Evolutionary conservation across 23 red algal species (phyloP).

Genomic region (Gracilaria gracilis): DNA sequence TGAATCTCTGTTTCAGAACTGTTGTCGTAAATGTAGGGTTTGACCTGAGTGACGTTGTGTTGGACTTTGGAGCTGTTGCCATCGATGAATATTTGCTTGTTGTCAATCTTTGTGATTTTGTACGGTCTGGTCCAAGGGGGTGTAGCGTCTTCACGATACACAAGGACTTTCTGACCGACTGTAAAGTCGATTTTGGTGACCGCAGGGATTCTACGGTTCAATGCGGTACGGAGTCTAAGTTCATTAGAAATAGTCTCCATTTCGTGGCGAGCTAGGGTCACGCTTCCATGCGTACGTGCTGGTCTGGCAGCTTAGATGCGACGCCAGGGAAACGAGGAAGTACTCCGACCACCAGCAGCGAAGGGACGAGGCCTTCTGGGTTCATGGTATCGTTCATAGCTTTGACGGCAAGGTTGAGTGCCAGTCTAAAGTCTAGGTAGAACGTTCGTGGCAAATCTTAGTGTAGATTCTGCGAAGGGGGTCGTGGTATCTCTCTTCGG

Average conservation of each 20-base stretch:
- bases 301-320: background rate
- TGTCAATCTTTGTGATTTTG: background rate
- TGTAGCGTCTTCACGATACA: background rate
- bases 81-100: background rate
- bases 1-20: background rate
- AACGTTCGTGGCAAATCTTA: background rate
- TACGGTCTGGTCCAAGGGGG: background rate
- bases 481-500: conserved; percentile 34
- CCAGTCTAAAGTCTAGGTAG: background rate
- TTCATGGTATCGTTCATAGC: conserved; percentile 26
- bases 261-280: background rate
- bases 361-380: conserved; percentile 1
- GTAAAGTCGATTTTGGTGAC: background rate
- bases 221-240: background rate
- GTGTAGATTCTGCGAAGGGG: background rate
- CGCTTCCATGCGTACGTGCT: background rate
- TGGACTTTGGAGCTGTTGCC: background rate
- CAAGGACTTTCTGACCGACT: background rate
- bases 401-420: background rate
- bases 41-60: background rate
- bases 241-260: conserved; percentile 9
- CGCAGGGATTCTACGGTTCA: background rate
- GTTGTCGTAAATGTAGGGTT: background rate
- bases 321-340: background rate
- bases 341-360: background rate